These are phyloP conservation scores for Boehmeria nivea DNA, from an alignment of 306 rosid species.

Conservation along the genomic window DNA sequence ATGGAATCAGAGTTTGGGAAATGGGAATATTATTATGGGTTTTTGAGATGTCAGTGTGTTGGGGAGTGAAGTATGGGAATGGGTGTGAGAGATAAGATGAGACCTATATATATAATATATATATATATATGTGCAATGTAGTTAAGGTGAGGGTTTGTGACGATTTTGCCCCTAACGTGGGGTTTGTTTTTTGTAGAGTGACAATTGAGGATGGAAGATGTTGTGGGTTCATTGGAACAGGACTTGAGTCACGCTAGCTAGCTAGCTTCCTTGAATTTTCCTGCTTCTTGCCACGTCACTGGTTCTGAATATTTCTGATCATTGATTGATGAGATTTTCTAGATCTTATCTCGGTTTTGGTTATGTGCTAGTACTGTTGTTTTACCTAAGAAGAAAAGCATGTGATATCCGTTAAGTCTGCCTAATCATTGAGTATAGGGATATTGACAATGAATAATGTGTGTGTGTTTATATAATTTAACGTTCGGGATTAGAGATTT, in stretches of 20 bases:
- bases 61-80: conserved; percentile 15
- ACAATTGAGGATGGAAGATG: too few species aligned
- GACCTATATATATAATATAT: conserved; percentile 3
- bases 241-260: background rate
- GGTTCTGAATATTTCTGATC: background rate
- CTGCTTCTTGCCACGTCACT: conserved; percentile 9
- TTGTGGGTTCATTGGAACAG: too few species aligned
- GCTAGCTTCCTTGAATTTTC: conserved; percentile 25
- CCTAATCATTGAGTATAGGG: too few species aligned
- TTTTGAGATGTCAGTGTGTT: conserved; percentile 1
- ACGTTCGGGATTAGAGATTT: too few species aligned
- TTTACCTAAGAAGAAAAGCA: too few species aligned
- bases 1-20: too few species aligned
- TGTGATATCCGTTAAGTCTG: too few species aligned
- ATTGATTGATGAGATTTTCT: too few species aligned
- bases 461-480: too few species aligned
- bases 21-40: background rate
- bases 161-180: conserved; percentile 54
- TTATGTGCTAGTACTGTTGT: too few species aligned
- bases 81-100: background rate
- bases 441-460: too few species aligned
- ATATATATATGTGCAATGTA: background rate
- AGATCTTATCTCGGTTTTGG: too few species aligned
- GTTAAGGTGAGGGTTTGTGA: conserved; percentile 14
- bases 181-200: conserved; percentile 9